Base-by-base conservation (phyloP, 345 rosid genomes). In the Adansonia digitata region DNA sequence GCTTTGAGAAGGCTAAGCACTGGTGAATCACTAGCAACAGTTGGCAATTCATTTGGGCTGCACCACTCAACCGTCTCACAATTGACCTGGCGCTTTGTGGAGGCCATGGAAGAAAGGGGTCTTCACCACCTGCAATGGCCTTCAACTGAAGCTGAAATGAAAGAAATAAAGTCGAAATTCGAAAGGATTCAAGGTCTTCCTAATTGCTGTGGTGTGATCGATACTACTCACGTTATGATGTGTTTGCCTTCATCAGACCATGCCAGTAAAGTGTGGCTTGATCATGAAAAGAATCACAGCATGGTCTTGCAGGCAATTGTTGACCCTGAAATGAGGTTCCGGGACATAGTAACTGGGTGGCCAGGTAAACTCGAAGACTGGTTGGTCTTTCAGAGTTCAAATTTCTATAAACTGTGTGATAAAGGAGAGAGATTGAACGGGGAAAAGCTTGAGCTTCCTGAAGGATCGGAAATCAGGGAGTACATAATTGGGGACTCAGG, bases 271-370 rank as follows among this genome's bases (percentile, higher is more conserved):
- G 55, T 74, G 56, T 87, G 89, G 89, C 88, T 87, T 7, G 89
- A 89, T 57, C 80, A 56, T 5, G 84, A 82, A 81, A 85, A 89
- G 83, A 86, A 81, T 69, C 83, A 86, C 80, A 89, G 90, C 77
- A 83, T 89, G 90, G 77, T 87, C 62, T 69, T 89, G 85, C 93
- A 87, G 80, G 91, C 82, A 0, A 82, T 87, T 26, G 87, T 87
- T 40, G 90, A 83, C 78, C 84, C 90, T 12, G 80, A 83, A 17
- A 83, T 86, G 91, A 85, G 87, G 76, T 87, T 87, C 82, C 79
- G 82, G 15, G 91, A 87, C 77, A 85, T 89, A 62, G 85, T 89
- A 80, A 86, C 88, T 11, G 93, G 93, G 34, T 87, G 93, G 93
- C 91, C 93, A 0, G 93, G 93, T 49, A 85, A 82, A 78, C 75